Conservation (phyloP, 352 stramenopile species). For the Halophytophthora batemanensis region DNA sequence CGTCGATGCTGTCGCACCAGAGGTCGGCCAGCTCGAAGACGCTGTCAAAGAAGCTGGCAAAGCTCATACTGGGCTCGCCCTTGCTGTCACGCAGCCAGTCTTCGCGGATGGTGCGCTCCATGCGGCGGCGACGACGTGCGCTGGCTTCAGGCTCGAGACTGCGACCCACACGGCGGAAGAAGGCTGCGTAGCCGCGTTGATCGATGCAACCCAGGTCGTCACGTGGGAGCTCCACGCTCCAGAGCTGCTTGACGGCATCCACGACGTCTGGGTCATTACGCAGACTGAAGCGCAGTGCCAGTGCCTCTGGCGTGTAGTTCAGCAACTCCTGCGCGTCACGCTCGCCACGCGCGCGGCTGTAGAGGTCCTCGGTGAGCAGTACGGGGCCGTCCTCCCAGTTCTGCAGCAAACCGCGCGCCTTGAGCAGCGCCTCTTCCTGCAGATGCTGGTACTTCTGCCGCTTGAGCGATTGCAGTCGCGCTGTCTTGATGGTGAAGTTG, state of each 20-base stretch:
- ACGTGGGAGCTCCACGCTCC: slow-evolving; percentile 50
- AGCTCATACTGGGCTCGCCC: slow-evolving; percentile 53
- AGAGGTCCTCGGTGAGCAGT: slow-evolving; percentile 62
- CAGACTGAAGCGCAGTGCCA: slow-evolving; percentile 62
- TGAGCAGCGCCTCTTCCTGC: slow-evolving; percentile 63
- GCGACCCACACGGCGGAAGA: slow-evolving; percentile 61
- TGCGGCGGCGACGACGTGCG: slow-evolving; percentile 15
- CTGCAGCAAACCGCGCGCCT: slow-evolving; percentile 51
- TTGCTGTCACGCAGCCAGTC: slow-evolving; percentile 68
- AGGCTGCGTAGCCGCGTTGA: slow-evolving; percentile 38
- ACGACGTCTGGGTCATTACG: slow-evolving; percentile 51
- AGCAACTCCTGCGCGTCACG: slow-evolving; percentile 51
- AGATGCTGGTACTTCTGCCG: slow-evolving; percentile 71
- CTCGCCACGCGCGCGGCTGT: slow-evolving; percentile 38
- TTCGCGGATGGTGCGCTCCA: slow-evolving; percentile 50
- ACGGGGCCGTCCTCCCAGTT: slow-evolving; percentile 66
- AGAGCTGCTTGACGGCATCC: slow-evolving; percentile 50
- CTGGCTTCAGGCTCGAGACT: slow-evolving; percentile 43
- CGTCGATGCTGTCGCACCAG: slow-evolving; percentile 73
- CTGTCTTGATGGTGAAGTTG: slow-evolving; percentile 71
- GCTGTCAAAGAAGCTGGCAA: slow-evolving; percentile 68
- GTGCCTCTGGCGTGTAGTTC: slow-evolving; percentile 67
- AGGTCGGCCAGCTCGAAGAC: slow-evolving; percentile 72
- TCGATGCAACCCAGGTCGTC: slow-evolving; percentile 63
- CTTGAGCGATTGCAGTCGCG: slow-evolving; percentile 58